Base-by-base conservation (phyloP, 2,329 filamentous ascomycete species). In the Trichoderma lentiforme region DNA sequence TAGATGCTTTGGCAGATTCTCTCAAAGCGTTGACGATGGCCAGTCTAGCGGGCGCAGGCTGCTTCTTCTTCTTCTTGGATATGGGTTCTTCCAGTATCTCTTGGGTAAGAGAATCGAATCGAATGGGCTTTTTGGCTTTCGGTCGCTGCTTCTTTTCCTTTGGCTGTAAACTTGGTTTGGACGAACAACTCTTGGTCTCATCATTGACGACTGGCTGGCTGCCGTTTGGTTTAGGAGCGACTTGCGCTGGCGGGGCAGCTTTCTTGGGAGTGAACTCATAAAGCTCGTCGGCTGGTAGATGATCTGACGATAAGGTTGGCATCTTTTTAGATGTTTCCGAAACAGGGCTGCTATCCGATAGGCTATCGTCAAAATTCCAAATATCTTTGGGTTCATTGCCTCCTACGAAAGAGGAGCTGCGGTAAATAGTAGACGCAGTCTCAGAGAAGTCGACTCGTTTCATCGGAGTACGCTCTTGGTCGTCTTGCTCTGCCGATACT, bases 401-500 rank as follows among this genome's bases (percentile, higher is more conserved):
- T 8, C 32, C 39, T 53, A 9, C 18, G 39, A 75, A 66, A 4
- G 80, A 79, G 4, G 80, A 82, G 51, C 80, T 82, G 24, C 80
- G 77, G 30, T 72, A 72, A 28, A 74, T 53, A 2, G 80, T 81
- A 3, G 80, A 80, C 12, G 80, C 80, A n/a, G 80, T 82, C 64
- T 82, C 80, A 0, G 80, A 82, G 24, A 81, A 79, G 47, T 82
- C 80, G 6, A 81, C 61, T 7, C 18, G 26, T 14, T n/a, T 26
- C 3, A 6, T 47, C 14, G 39, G 56, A 5, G 21, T 34, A 2
- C 3, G 3, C 8, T 53, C 15, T 2, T 6, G 11, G 1, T 56
- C 26, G 36, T 43, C 3, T 9, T 4, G 26, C 4, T n/a, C 24
- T 11, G 14, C 11, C 4, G 12, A 34, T 11, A 4, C 15, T 0